Conservation (phyloP, 805 yeast species). For the Starmera pachycereana region DNA sequence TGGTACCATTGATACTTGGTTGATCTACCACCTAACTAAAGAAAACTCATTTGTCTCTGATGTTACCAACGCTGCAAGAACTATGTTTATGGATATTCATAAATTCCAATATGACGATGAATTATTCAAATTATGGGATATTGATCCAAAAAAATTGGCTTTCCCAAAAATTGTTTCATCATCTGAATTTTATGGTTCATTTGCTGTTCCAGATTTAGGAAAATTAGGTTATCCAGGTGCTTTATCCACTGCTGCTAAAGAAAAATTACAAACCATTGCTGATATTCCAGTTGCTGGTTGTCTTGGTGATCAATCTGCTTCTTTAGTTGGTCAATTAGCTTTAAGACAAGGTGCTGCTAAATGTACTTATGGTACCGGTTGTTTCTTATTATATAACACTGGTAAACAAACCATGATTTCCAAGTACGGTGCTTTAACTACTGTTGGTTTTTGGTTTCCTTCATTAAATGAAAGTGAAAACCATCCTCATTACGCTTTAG, state of each 20-base stretch:
- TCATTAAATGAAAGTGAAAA: slow-evolving; percentile 32
- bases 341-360: slow-evolving; percentile 78
- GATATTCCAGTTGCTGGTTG: slow-evolving; percentile 80
- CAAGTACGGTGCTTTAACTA: slow-evolving; percentile 76
- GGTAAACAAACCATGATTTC: slow-evolving; percentile 65
- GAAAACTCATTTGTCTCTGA: slow-evolving; percentile 70
- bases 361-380: slow-evolving; percentile 95
- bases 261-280: slow-evolving; percentile 36
- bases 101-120: slow-evolving; percentile 67
- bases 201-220: slow-evolving; percentile 49
- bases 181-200: slow-evolving; percentile 68
- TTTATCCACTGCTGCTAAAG: slow-evolving; percentile 42
- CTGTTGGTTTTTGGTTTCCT: slow-evolving; percentile 87
- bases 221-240: slow-evolving; percentile 39
- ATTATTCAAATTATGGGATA: slow-evolving; percentile 68
- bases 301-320: slow-evolving; percentile 90
- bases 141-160: slow-evolving; percentile 53
- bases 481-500: slow-evolving; percentile 78
- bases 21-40: slow-evolving; percentile 71
- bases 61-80: slow-evolving; percentile 85
- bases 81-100: slow-evolving; percentile 79
- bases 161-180: slow-evolving; percentile 75
- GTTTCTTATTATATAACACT: slow-evolving; percentile 81
- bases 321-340: slow-evolving; percentile 88
- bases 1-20: slow-evolving; percentile 94